phyloP scores from a whole-genome alignment of 805 yeast genomes.

The Candida pseudofarinosa region DNA sequence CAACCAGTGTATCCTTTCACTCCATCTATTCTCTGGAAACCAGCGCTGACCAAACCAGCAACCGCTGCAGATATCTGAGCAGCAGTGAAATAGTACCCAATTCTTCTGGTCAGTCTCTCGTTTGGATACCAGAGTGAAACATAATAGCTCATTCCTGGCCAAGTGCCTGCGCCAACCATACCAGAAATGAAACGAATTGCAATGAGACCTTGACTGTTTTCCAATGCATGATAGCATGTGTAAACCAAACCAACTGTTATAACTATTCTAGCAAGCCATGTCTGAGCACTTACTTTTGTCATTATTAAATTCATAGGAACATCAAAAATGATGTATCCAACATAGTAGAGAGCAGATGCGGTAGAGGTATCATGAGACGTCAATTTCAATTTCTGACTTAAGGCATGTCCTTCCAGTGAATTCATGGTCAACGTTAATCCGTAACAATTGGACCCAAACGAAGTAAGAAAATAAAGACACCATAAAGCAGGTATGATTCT shows the following conservation, averaged over 20 bases:
- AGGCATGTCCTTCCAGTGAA: conserved; percentile 54
- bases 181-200: conserved; percentile 74
- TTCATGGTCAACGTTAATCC: conserved; percentile 84
- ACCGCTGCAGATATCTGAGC: conserved; percentile 90
- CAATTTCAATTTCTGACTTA: conserved; percentile 48
- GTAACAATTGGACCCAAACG: conserved; percentile 73
- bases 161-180: conserved; percentile 76
- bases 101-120: conserved; percentile 68
- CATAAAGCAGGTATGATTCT: conserved; percentile 81
- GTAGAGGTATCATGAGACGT: conserved; percentile 57
- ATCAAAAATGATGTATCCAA: conserved; percentile 79
- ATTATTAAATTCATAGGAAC: conserved; percentile 83
- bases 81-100: conserved; percentile 88
- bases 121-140: conserved; percentile 82
- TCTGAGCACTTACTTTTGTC: conserved; percentile 81
- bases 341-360: conserved; percentile 78
- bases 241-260: conserved; percentile 75
- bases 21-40: conserved; percentile 81
- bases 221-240: conserved; percentile 63
- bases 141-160: conserved; percentile 90
- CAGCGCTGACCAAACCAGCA: conserved; percentile 83
- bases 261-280: conserved; percentile 79
- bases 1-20: conserved; percentile 69
- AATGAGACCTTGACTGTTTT: conserved; percentile 55
- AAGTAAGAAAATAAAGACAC: conserved; percentile 72